Base-by-base conservation (phyloP, 495 filamentous ascomycete species). In the Tetracladium setigerum region DNA sequence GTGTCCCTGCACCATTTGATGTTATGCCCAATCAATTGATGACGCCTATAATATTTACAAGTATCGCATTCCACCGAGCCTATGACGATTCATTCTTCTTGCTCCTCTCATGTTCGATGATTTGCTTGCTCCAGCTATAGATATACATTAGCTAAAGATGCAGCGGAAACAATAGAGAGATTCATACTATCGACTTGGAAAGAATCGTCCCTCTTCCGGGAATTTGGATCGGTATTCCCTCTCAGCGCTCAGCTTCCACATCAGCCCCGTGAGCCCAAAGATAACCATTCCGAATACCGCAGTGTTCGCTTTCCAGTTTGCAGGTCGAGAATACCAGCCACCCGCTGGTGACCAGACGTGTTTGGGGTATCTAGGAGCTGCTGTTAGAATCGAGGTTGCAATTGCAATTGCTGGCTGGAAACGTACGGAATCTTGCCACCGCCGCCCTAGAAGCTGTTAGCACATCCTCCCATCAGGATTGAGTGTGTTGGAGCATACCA, bases 341-440 rank as follows among this genome's bases (percentile, higher is more conserved):
- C 92, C 92, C 47, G 92, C 76, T 49, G 92, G 92, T 60, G 92
- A 97, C 92, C 92, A 98, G 72, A 98, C 86, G 73, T 98, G 89
- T 74, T 95, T 95, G 62, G 92, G 92, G 68, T 95, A 96, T 62
- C 91, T 97, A 59, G 46, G 39, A 24, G 49, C 46, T 45, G 44
- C 56, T 49, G 40, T 24, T 8, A 15, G 43, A n/a, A 19, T 18
- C 19, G 46, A 48, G 41, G 27, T 49, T 47, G 59, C 35, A 22
- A 34, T 7, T 27, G 22, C 22, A 3, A 27, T 59, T 37, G 43
- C 14, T 2, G 24, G 46, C 34, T 13, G 52, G 52, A 37, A 41
- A 73, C 86, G 68, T 79, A 97, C 91, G 88, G 85, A 65, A 97
- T 84, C 72, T 87, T 89, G 69, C 77, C 82, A 69, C 89, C 89